phyloP scores from a whole-genome alignment of 1,284 basidiomycete species.

The Boletus austroedulis region DNA sequence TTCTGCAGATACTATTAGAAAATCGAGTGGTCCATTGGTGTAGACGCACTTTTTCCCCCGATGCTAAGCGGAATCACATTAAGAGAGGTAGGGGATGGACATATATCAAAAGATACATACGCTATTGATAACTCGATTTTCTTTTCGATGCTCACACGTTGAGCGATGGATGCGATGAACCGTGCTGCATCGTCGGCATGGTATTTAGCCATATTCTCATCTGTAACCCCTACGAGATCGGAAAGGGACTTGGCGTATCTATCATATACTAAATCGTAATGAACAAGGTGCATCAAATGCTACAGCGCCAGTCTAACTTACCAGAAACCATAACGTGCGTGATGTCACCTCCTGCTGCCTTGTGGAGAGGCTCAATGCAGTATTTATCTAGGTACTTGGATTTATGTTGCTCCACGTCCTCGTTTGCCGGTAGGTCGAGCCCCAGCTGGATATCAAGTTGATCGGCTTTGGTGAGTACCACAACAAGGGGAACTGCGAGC shows the following conservation, averaged over 20 bases:
- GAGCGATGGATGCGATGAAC: slow-evolving; percentile 11
- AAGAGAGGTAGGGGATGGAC: not conserved
- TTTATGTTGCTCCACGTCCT: not conserved
- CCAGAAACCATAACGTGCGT: slow-evolving; percentile 9
- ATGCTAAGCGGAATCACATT: slow-evolving; percentile 16
- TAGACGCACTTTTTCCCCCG: slow-evolving; percentile 23
- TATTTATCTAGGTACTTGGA: not conserved
- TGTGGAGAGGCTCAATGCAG: slow-evolving; percentile 2
- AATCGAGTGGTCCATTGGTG: not conserved
- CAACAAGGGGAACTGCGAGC: slow-evolving; percentile 16
- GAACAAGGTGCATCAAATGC: not conserved
- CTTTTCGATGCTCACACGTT: slow-evolving; percentile 20
- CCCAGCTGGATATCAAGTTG: slow-evolving; percentile 2
- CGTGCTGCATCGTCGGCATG: slow-evolving; percentile 1
- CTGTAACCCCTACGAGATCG: slow-evolving; percentile 3
- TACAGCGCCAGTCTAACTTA: not conserved
- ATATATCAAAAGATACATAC: slow-evolving; percentile 1
- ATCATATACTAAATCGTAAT: not conserved
- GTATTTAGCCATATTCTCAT: slow-evolving; percentile 6
- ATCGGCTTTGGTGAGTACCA: slow-evolving; percentile 19
- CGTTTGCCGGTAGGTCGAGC: not conserved
- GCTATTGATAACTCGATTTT: slow-evolving; percentile 19
- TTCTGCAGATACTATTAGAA: slow-evolving; percentile 20
- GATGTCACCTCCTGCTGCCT: slow-evolving; percentile 1
- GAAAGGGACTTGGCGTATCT: slow-evolving; percentile 2